Evolutionary conservation across 192 early-diverging fungal genomes (phyloP).

Genomic region (Haplosporangium gracile): DNA sequence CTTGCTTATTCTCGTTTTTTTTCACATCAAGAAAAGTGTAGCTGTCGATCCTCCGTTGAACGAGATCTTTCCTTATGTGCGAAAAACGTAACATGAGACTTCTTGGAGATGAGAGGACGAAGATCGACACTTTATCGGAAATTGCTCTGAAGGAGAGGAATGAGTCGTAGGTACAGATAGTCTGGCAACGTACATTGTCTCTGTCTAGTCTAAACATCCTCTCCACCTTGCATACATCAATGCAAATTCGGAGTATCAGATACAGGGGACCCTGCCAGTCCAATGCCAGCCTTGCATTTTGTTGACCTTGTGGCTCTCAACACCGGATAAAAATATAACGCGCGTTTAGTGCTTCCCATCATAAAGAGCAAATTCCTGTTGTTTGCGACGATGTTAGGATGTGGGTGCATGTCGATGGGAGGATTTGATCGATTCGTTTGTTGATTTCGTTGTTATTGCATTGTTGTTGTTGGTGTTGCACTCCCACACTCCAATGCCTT

Average conservation of each 20-base stretch:
- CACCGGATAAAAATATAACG: background rate
- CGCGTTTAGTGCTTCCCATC: background rate
- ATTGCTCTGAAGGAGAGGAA: too few species aligned
- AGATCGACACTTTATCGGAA: background rate
- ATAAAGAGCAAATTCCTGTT: too few species aligned
- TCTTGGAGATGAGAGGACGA: background rate
- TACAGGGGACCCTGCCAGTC: background rate
- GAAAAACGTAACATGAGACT: background rate
- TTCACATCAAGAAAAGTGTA: background rate
- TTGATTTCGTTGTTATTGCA: too few species aligned
- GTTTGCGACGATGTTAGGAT: too few species aligned
- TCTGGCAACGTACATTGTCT: too few species aligned
- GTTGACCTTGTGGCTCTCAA: background rate
- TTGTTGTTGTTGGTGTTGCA: background rate
- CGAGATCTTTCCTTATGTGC: too few species aligned
- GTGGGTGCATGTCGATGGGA: background rate
- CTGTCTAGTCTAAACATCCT: background rate
- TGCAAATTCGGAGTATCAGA: background rate
- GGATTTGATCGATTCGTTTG: background rate
- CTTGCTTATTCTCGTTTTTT: background rate
- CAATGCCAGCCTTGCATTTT: background rate
- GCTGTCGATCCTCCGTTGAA: too few species aligned
- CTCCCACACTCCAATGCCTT: background rate
- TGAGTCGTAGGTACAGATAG: too few species aligned
- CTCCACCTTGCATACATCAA: background rate